Evolutionary conservation across 768 basidiomycete genomes (phyloP), one percentile per base, ranked within the genome.

Genomic region (Pholiota molesta): DNA sequence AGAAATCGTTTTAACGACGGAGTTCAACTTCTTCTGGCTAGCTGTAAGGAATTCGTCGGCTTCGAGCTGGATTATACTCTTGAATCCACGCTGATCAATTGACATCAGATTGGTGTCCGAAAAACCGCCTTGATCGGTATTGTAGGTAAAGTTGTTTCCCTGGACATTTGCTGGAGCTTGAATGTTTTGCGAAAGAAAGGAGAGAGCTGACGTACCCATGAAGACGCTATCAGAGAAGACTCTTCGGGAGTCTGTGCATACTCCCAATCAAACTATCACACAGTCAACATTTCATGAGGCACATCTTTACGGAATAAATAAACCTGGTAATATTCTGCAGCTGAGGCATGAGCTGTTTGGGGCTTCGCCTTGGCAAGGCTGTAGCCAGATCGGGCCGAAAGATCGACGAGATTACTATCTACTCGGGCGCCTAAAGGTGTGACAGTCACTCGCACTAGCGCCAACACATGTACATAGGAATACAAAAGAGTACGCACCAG

Each of bases 11-110:
- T 72, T 73, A 52, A 90, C 83, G 3, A 79, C 82, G 11, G 86
- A 68, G 65, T 85, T 86, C 45, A 86, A 72, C 21, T 79, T 72
- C 11, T 82, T 57, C 56, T 89, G 86, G 9, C 68, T 59, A 4
- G 78, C 65, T n/a, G 75, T 70, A 19, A 90, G 66, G 69, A 88
- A 90, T 49, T 76, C 77, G 0, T 75, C 71, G 0, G 87, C 89
- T 67, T 90, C 89, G 1, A 76, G 77, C 61, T 83, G 83, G 19
- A 86, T 78, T 42, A 88, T 69, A 28, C 79, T 73, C 59, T 80
- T 84, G 78, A 86, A 90, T 2, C 89, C 88, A 21, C 86, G 81
- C 62, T 81, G 86, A 65, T 90, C 89, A 52, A 86, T 78, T 13
- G 77, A 80, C 65, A 90, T 73, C 33, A 75, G 70, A 62, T 88